phyloP scores from a whole-genome alignment of 2,329 filamentous ascomycete genomes.

The Cercospora nicotianae region DNA sequence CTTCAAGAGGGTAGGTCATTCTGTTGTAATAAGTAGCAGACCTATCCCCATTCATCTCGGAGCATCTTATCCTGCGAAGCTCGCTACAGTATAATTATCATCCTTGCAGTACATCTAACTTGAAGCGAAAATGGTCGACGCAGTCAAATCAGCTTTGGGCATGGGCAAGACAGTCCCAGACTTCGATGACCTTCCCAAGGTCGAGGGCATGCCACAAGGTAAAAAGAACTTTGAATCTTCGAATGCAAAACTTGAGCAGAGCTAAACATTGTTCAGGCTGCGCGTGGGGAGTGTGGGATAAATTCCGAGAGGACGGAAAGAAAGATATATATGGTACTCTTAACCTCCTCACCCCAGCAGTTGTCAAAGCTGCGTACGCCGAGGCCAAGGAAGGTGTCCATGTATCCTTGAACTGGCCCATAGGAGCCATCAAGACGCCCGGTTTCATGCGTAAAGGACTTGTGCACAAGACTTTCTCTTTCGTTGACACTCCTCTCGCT shows the following conservation, averaged over 20 bases:
- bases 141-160: conserved; percentile 10
- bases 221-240: not conserved
- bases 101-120: conserved; percentile 5
- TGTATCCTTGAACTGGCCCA: conserved; percentile 45
- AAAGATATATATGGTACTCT: conserved; percentile 48
- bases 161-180: conserved; percentile 38
- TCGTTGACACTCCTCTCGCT: conserved; percentile 39
- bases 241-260: not conserved
- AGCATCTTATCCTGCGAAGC: not conserved
- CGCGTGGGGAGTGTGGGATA: conserved; percentile 49
- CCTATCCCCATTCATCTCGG: not conserved
- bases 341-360: conserved; percentile 49
- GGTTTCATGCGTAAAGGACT: conserved; percentile 40
- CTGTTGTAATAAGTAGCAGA: conserved; percentile 1
- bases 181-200: conserved; percentile 46
- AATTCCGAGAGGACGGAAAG: conserved; percentile 38
- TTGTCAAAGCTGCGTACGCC: conserved; percentile 44
- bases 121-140: conserved; percentile 12
- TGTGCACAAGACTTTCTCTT: conserved; percentile 39
- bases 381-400: conserved; percentile 47
- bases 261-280: conserved; percentile 28
- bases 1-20: conserved; percentile 6
- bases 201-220: conserved; percentile 45
- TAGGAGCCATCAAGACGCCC: conserved; percentile 40
- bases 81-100: not conserved